Evolutionary conservation across 129 eudicot genomes (phyloP).

Genomic region (Cynara cardunculus): DNA sequence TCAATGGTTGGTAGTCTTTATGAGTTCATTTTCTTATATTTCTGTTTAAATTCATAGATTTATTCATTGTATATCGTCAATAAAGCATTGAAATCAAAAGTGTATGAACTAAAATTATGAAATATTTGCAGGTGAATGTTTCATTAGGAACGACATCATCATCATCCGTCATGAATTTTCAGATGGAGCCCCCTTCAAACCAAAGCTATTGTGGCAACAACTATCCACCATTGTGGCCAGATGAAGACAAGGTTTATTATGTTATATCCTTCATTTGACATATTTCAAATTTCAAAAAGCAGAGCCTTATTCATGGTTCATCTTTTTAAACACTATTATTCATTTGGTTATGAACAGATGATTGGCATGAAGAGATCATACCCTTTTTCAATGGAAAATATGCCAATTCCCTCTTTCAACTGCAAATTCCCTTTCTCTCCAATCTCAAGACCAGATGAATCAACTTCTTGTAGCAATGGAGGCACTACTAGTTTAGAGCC

Average conservation of each 20-base stretch:
- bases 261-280: background rate
- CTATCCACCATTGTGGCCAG: slow-evolving; percentile 36
- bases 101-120: background rate
- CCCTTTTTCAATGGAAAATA: slow-evolving; percentile 59
- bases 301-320: background rate
- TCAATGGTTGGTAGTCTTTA: slow-evolving; percentile 46
- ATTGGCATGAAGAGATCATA: slow-evolving; percentile 66
- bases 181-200: slow-evolving; percentile 91
- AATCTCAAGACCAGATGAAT: slow-evolving; percentile 39
- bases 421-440: slow-evolving; percentile 41
- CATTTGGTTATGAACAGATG: slow-evolving; percentile 36
- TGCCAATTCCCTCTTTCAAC: slow-evolving; percentile 46
- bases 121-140: slow-evolving; percentile 45
- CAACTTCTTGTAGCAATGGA: slow-evolving; percentile 43
- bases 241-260: slow-evolving; percentile 54
- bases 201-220: slow-evolving; percentile 55
- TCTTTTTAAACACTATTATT: background rate
- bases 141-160: slow-evolving; percentile 41
- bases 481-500: slow-evolving; percentile 26
- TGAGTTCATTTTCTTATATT: background rate
- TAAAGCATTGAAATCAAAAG: background rate
- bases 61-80: background rate
- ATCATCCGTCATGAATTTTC: slow-evolving; percentile 40
- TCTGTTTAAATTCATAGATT: background rate
- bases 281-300: background rate